phyloP scores from a whole-genome alignment of 495 filamentous ascomycete species.

The Beverwykella pulmonaria region DNA sequence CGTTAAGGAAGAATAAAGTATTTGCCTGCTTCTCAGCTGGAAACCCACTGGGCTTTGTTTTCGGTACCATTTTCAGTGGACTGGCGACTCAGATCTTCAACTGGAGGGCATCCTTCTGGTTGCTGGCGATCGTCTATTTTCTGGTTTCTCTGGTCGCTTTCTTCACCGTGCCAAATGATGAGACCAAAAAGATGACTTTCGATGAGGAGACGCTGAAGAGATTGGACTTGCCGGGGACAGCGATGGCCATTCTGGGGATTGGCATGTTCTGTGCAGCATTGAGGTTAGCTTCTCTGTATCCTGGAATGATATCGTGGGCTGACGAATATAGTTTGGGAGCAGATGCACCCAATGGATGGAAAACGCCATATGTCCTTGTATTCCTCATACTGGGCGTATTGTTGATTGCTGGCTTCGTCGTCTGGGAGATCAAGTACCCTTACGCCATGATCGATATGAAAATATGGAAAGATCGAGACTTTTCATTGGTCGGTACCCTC shows the following conservation, averaged over 20 bases:
- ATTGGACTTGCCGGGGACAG: constrained; percentile 68
- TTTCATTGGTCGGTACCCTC: constrained; percentile 37
- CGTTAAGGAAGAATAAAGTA: constrained; percentile 59
- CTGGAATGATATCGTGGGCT: background rate
- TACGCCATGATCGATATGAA: constrained; percentile 49
- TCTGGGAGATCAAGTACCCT: constrained; percentile 47
- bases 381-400: constrained; percentile 45
- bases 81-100: constrained; percentile 67
- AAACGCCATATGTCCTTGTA: constrained; percentile 47
- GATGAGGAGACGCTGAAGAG: constrained; percentile 53
- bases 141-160: constrained; percentile 60
- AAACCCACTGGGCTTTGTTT: constrained; percentile 69
- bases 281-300: constrained; percentile 49
- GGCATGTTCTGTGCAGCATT: constrained; percentile 66
- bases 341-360: constrained; percentile 52
- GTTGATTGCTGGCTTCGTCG: constrained; percentile 43
- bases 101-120: constrained; percentile 69
- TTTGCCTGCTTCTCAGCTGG: constrained; percentile 72
- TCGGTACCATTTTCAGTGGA: constrained; percentile 67
- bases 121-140: constrained; percentile 64
- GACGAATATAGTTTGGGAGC: constrained; percentile 48
- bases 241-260: constrained; percentile 65
- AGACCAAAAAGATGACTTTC: constrained; percentile 52
- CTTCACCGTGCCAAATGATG: constrained; percentile 67
- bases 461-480: constrained; percentile 49